Percentiles rank a stretch among this genome's conserved stretches.
Evolutionary conservation across 305 asterid species (phyloP).

Genomic region (Coffea humblotiana): DNA sequence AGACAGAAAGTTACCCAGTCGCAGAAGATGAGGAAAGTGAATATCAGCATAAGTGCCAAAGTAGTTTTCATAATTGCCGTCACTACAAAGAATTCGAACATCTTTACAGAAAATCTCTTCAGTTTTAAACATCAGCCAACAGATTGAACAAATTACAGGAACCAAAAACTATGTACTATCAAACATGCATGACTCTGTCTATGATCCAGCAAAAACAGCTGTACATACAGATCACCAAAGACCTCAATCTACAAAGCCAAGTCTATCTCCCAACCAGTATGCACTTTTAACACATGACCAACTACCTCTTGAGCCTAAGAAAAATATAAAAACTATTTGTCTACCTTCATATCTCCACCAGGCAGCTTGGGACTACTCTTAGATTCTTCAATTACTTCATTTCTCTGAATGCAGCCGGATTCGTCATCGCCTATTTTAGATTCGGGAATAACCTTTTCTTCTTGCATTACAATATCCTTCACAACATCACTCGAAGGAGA

Average conservation of each 20-base stretch:
- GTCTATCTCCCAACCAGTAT: neutral
- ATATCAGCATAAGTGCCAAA: neutral
- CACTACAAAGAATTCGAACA: neutral
- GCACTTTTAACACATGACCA: neutral
- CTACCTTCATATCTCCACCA: neutral
- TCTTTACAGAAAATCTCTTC: neutral
- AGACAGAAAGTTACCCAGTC: neutral
- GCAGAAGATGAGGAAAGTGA: neutral
- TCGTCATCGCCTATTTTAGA: slow-evolving; percentile 2
- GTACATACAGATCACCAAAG: neutral
- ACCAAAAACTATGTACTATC: neutral
- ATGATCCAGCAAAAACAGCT: neutral
- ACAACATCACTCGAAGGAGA: slow-evolving; percentile 5
- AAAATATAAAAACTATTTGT: neutral
- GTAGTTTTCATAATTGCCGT: neutral
- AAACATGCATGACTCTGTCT: neutral
- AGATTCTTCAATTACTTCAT: neutral
- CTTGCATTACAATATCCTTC: slow-evolving; percentile 3
- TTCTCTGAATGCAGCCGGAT: neutral
- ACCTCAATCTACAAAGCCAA: neutral
- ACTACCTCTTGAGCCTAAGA: neutral
- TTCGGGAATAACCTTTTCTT: slow-evolving; percentile 1
- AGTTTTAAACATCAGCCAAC: neutral
- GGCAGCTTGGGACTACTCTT: neutral
- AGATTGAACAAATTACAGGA: slow-evolving; percentile 4